Conservation (phyloP, 192 early-diverging fungal genomes). For the Coemansia guatemalensis region DNA sequence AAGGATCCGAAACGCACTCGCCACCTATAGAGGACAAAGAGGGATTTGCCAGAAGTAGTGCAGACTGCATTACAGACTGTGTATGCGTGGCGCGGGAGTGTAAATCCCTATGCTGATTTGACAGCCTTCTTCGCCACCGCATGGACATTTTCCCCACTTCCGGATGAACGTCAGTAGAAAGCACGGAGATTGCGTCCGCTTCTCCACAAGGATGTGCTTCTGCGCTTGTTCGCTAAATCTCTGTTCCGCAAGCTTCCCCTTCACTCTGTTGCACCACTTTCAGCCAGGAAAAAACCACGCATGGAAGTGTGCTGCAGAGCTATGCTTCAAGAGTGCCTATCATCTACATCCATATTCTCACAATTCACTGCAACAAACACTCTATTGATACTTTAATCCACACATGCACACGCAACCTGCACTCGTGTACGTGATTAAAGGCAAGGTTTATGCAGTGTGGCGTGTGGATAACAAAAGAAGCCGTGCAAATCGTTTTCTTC, state of each 20-base stretch:
- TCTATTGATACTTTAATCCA: not conserved
- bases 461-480: not conserved
- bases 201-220: not conserved
- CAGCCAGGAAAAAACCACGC: not conserved
- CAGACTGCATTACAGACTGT: not conserved
- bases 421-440: not conserved
- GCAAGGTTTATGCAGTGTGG: not conserved
- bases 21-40: not conserved
- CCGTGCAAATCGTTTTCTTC: not conserved
- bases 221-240: not conserved
- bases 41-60: not conserved
- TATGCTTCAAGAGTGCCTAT: not conserved
- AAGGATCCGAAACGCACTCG: not conserved
- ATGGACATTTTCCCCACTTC: not conserved
- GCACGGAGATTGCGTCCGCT: not conserved
- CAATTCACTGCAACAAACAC: too few relatives aligned
- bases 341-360: not conserved
- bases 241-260: not conserved
- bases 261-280: not conserved
- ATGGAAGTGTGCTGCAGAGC: not conserved
- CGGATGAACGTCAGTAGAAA: not conserved
- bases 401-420: not conserved
- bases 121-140: not conserved
- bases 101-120: not conserved
- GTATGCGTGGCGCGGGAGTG: not conserved